phyloP scores from a whole-genome alignment of 345 rosid species.

The Cardamine resedifolia region DNA sequence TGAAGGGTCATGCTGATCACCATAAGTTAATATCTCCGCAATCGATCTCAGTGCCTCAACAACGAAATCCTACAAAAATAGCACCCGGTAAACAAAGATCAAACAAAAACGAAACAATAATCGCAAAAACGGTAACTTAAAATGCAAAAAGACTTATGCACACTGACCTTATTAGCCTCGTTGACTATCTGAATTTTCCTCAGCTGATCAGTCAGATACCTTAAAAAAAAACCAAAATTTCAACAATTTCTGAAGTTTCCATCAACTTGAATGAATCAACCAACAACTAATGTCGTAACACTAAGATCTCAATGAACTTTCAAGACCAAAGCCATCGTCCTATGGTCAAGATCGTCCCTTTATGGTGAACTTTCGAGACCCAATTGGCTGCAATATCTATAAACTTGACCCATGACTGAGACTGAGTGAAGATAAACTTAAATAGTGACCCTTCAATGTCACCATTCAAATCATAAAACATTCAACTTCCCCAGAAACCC shows the following conservation, averaged over 20 bases:
- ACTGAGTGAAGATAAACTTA: not conserved
- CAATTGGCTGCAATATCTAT: not conserved
- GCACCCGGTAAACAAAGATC: conserved; percentile 13
- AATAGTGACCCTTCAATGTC: no score
- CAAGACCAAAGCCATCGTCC: not conserved
- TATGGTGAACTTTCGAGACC: no score
- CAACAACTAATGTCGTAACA: not conserved
- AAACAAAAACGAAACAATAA: not conserved
- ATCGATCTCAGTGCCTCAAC: conserved; percentile 94
- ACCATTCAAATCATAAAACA: conserved; percentile 1
- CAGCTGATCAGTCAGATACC: conserved; percentile 85
- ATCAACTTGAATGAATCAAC: not conserved
- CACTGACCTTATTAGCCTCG: conserved; percentile 70
- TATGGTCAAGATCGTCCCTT: not conserved
- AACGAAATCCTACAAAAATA: conserved; percentile 66
- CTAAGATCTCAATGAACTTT: not conserved
- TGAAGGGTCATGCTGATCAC: conserved; percentile 86
- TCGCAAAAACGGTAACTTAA: not conserved
- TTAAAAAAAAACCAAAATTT: conserved; percentile 31
- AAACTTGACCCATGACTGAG: not conserved
- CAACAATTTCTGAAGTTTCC: not conserved
- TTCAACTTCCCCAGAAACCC: conserved; percentile 1
- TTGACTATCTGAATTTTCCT: conserved; percentile 74
- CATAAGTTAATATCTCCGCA: conserved; percentile 94
- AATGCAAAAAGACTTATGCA: not conserved